These are phyloP conservation scores for Pluteus cervinus DNA, from an alignment of 768 basidiomycete genomes.

Conservation along the genomic window DNA sequence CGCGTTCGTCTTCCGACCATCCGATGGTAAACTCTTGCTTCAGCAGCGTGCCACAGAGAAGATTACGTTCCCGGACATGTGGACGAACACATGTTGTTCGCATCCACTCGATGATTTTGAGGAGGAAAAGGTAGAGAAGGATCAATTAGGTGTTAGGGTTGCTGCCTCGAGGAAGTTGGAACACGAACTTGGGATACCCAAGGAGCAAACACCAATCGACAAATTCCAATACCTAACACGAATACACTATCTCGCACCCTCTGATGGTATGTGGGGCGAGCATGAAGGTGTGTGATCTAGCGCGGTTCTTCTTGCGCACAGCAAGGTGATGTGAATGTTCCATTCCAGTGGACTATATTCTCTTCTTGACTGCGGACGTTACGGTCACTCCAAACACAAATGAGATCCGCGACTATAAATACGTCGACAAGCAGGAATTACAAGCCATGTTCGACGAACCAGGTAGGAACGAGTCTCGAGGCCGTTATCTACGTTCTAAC, in stretches of 20 bases:
- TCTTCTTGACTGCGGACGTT: slow-evolving; percentile 90
- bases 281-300: slow-evolving; percentile 71
- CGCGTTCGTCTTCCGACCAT: slow-evolving; percentile 92
- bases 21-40: slow-evolving; percentile 87
- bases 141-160: slow-evolving; percentile 76
- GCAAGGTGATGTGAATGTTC: slow-evolving; percentile 1
- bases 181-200: slow-evolving; percentile 93
- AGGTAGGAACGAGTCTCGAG: slow-evolving; percentile 36
- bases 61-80: slow-evolving; percentile 99
- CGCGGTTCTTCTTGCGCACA: not conserved
- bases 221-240: slow-evolving; percentile 91
- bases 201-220: slow-evolving; percentile 67
- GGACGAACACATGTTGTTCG: slow-evolving; percentile 99
- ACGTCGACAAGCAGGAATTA: slow-evolving; percentile 87
- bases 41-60: slow-evolving; percentile 97
- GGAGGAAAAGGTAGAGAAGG: slow-evolving; percentile 68
- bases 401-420: slow-evolving; percentile 88
- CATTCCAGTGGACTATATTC: slow-evolving; percentile 87
- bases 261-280: slow-evolving; percentile 92
- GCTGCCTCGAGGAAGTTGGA: slow-evolving; percentile 96
- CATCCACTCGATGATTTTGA: slow-evolving; percentile 94
- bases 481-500: not conserved
- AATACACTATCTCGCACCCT: slow-evolving; percentile 97
- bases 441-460: slow-evolving; percentile 84
- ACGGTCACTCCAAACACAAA: slow-evolving; percentile 76